phyloP scores from a whole-genome alignment of 2,329 filamentous ascomycete genomes.

The Venturia nashicola region DNA sequence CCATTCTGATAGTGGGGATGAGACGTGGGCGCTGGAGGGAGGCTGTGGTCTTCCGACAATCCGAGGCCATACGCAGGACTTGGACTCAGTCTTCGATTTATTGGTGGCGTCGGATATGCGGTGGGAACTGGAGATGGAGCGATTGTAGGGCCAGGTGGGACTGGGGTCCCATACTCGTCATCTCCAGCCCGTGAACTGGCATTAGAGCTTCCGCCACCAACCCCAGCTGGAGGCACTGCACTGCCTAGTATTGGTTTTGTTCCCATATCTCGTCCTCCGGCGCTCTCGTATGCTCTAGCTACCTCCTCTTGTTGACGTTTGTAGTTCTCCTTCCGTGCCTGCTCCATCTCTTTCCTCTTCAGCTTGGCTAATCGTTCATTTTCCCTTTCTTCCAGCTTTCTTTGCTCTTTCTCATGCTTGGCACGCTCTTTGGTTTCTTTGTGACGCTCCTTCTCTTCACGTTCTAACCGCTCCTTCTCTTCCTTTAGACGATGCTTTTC shows the following conservation, averaged over 20 bases:
- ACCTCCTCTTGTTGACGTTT: conserved; percentile 16
- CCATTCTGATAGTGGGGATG: conserved; percentile 28
- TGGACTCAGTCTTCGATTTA: not conserved
- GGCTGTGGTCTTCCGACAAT: conserved; percentile 34
- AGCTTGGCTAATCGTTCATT: conserved; percentile 18
- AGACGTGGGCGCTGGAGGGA: conserved; percentile 1
- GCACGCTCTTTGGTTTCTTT: conserved; percentile 49
- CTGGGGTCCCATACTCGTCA: not conserved
- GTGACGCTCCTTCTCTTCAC: conserved; percentile 43
- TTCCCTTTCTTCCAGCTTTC: conserved; percentile 42
- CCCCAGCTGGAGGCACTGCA: not conserved
- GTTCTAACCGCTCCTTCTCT: conserved; percentile 5
- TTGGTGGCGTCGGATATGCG: not conserved
- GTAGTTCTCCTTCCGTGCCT: conserved; percentile 35
- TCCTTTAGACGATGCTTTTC: conserved; percentile 12
- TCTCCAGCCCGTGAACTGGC: not conserved
- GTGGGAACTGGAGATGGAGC: conserved; percentile 36
- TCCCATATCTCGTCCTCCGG: not conserved
- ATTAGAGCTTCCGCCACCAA: conserved; percentile 1
- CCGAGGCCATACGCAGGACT: conserved; percentile 31
- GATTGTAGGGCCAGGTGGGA: conserved; percentile 26
- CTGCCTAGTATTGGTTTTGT: not conserved
- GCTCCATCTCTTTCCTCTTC: conserved; percentile 26
- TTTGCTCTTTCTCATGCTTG: conserved; percentile 44
- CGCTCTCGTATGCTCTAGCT: not conserved